Conservation (phyloP, 2,329 filamentous ascomycete genomes). For the Seiridium cupressi region DNA sequence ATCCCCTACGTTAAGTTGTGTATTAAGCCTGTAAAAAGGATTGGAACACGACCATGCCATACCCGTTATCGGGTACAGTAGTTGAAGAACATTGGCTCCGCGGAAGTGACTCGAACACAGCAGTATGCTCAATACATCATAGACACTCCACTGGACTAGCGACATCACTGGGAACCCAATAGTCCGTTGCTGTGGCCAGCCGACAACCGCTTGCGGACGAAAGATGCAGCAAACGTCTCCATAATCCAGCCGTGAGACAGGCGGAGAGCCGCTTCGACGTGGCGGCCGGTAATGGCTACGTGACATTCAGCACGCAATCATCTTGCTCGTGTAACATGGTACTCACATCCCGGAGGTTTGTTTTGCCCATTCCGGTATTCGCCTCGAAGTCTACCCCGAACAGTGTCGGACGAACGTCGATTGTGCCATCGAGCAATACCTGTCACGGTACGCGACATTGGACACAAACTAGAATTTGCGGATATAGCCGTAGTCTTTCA, state of each 20-base stretch:
- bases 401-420: not conserved
- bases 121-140: not conserved
- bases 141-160: not conserved
- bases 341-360: not conserved
- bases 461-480: not conserved
- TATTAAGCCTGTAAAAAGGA: too few species aligned
- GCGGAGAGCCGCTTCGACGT: not conserved
- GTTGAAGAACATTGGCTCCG: too few species aligned
- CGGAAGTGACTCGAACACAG: too few species aligned
- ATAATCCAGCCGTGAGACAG: not conserved
- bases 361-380: not conserved
- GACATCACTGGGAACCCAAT: not conserved
- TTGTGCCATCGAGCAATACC: not conserved
- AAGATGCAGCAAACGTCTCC: not conserved
- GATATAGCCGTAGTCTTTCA: not conserved
- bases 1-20: too few species aligned
- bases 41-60: too few species aligned
- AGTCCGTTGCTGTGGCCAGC: not conserved
- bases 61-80: too few species aligned
- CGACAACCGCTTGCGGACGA: not conserved
- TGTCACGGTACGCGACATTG: not conserved
- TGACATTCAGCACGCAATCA: not conserved
- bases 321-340: not conserved
- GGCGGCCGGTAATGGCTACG: not conserved
- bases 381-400: too few species aligned